phyloP scores from a whole-genome alignment of 148 eudicot species.

The Beta vulgaris region DNA sequence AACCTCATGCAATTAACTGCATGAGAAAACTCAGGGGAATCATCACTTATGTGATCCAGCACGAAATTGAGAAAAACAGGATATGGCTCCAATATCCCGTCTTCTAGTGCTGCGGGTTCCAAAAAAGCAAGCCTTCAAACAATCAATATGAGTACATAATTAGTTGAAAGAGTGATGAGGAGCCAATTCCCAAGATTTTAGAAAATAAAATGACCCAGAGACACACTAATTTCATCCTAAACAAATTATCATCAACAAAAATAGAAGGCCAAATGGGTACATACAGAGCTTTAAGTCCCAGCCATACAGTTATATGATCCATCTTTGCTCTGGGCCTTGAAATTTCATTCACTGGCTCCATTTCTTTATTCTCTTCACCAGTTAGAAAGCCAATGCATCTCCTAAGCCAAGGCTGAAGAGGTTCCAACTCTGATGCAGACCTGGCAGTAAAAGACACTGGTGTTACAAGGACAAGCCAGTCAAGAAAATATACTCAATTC shows the following conservation, averaged over 20 bases:
- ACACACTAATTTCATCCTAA: not conserved
- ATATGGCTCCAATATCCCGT: constrained; percentile 90
- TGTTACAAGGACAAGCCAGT: not conserved
- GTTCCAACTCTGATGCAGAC: constrained; percentile 70
- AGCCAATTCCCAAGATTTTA: constrained; percentile 5
- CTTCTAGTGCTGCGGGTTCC: constrained; percentile 96
- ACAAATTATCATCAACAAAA: constrained; percentile 16
- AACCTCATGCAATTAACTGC: constrained; percentile 93
- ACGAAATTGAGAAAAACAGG: constrained; percentile 86
- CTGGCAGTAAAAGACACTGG: constrained; percentile 32
- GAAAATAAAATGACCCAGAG: not conserved
- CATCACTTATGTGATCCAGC: constrained; percentile 94
- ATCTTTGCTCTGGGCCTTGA: constrained; percentile 78
- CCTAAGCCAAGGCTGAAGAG: constrained; percentile 80
- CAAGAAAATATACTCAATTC: no score
- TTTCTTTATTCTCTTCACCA: constrained; percentile 53
- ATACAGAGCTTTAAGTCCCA: constrained; percentile 96
- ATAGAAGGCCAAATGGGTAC: constrained; percentile 33
- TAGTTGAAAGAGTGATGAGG: constrained; percentile 13
- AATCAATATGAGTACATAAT: constrained; percentile 24
- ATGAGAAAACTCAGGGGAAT: constrained; percentile 90
- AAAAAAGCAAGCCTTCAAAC: constrained; percentile 82
- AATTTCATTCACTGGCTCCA: constrained; percentile 39
- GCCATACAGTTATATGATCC: constrained; percentile 83
- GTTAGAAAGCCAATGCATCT: constrained; percentile 76